A percentile compares a stretch with the other conserved stretches of the same genome.
phyloP scores from a whole-genome alignment of 257 asterid genomes.

The Ilex asprella region DNA sequence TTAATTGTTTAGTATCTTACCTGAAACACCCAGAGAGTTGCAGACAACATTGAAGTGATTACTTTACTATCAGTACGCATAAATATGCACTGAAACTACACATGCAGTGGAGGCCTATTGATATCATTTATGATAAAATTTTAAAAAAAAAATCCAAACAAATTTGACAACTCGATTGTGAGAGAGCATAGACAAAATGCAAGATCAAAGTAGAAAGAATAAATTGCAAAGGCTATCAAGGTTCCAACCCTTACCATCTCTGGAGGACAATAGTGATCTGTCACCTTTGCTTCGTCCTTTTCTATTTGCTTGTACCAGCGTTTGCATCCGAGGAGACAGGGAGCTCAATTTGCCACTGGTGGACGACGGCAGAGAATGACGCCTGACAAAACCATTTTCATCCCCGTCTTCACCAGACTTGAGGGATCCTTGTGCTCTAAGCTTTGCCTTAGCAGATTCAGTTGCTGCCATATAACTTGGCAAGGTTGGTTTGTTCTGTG shows the following conservation, averaged over 20 bases:
- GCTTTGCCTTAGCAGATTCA: slow-evolving; percentile 92
- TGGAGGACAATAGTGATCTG: slow-evolving; percentile 42
- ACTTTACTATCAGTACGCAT: no score
- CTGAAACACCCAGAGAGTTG: no score
- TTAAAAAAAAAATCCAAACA: no score
- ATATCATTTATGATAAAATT: no score
- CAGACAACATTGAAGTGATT: no score
- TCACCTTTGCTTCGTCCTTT: slow-evolving; percentile 51
- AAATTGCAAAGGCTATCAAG: no score
- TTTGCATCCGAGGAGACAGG: slow-evolving; percentile 66
- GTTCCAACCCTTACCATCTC: slow-evolving; percentile 51
- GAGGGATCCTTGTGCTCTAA: slow-evolving; percentile 64
- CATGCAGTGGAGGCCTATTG: no score
- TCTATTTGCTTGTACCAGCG: slow-evolving; percentile 62
- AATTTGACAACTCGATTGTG: no score
- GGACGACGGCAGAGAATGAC: slow-evolving; percentile 76
- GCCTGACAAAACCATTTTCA: slow-evolving; percentile 45
- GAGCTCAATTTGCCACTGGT: slow-evolving; percentile 54
- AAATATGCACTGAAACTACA: no score
- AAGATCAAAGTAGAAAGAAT: no score
- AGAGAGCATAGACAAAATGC: no score
- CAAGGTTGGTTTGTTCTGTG: slow-evolving; percentile 57
- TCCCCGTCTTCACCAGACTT: slow-evolving; percentile 51
- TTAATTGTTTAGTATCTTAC: no score
- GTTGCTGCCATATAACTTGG: slow-evolving; percentile 97